Base-by-base conservation (phyloP, 306 rosid species). In the Betula pendula region DNA sequence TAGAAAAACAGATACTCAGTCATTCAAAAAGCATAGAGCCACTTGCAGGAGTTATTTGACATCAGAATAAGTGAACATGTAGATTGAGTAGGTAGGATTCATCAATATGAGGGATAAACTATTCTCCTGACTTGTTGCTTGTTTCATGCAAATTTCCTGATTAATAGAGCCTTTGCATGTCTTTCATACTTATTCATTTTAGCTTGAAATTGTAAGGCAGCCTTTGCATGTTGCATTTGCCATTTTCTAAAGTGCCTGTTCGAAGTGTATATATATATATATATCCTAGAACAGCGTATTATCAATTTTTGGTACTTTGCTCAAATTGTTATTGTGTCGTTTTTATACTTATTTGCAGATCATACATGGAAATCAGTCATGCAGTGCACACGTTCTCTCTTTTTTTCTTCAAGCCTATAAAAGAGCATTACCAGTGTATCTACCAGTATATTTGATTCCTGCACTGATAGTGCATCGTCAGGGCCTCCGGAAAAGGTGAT, bases 361-460 rank as follows among this genome's bases (percentile, higher is more conserved):
- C 75, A 88, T 92, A 63, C 99, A 96, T 83, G 94, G 94, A 75
- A 88, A 86, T 82, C 93, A 96, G 78, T 85, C 98, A 53, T 96
- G 97, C 80, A 20, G 86, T 58, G 92, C 77, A 35, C 99, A 92
- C 70, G 19, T 87, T 73, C 13, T 92, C 78, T 88, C 97, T 56
- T 96, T 89, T 86, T 90, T 92, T 72, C 42, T 89, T 81, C 91
- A 91, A 85, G 96, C 95, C 81, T 96, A 91, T 86, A 85, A 88
- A 85, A 96, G 97, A 82, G 97, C 99, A 2, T 59, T 92, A 79
- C 97, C 98, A 11, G 99, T 96, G 77, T 96, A 96, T 80, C 93
- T 96, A 70, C 99, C 98, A 5, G 98, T 96, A 31, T 92, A 96
- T 86, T 84, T 96, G 77, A 85, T 92, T 82, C 98, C 99, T 24